Evolutionary conservation across 2,329 filamentous ascomycete genomes (phyloP), one percentile per base, ranked within the genome.

Genomic region (Aspergillus sergii): DNA sequence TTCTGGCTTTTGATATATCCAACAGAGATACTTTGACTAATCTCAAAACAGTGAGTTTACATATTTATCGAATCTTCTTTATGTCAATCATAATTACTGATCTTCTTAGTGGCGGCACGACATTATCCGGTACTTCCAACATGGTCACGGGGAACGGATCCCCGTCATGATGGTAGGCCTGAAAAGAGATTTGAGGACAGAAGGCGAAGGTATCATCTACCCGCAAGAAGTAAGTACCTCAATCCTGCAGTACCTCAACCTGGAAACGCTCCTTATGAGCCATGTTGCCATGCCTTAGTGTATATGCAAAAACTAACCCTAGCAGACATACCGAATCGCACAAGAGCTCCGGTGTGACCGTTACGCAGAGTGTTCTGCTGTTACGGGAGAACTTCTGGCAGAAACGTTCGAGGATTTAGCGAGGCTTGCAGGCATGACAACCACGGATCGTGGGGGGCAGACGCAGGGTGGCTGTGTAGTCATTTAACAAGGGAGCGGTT

Each of bases 351-450:
- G 85, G 28, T 86, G 84, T 72, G 87, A 89, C 78, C 78, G 81
- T 41, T 89, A 89, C 74, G 87, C 85, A 4, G 87, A 89, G 71
- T 89, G 87, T 67, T 88, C 85, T 64, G 86, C 87, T 46, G 43
- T 85, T 45, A 89, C 86, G 7, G 86, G 87, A 3, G 84, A 88
- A 75, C 75, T 89, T 45, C 84, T 87, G 66, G 77, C 78, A 36
- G 83, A 89, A 73, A 85, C 86, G 0, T 81, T 89, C 62, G 86
- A 89, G 69, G 87, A 89, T 72, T 79, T 89, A 23, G 85, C 85
- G 11, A 82, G 77, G 71, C 83, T 85, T 34, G 84, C 85, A 4
- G 86, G 83, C n/a, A 84, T 81, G 78, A 87, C 85, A 3, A 87
- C 83, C 8, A 87, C 85, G 1, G 80, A 81, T 21, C 77, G 78